Base-by-base conservation (phyloP, 2,329 filamentous ascomycete genomes). In the Aspergillus melleus region DNA sequence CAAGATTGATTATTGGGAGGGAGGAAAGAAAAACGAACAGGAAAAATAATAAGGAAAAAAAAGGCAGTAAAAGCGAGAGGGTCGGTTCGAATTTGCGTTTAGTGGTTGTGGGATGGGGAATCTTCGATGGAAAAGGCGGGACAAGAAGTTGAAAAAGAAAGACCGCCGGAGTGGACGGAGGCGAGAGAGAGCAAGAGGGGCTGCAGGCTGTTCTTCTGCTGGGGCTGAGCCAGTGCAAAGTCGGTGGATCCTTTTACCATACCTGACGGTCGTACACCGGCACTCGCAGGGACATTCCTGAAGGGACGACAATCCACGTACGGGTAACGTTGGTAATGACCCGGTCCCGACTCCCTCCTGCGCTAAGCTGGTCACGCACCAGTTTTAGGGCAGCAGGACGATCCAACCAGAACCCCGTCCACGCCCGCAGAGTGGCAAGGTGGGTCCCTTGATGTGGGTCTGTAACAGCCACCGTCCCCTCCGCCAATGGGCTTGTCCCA, bases 181-280 rank as follows among this genome's bases (percentile, higher is more conserved):
- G 63, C 62, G 61, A 64, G 61, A 64, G 61, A 64, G 58, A 63
- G 63, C 60, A 61, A 65, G 65, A 68, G 65, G 71, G 72, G 71
- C 70, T 66, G 58, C 61, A 46, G 42, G 63, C 65, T 44, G 52
- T 19, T 54, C 50, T 59, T 60, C 55, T 58, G 61, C 61, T 73
- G 68, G 67, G 71, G 68, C 69, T 68, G 68, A 69, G 67, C 63
- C 58, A 55, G 52, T 55, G 58, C 60, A 59, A 59, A 55, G 61
- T 51, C 42, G 57, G 65, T 68, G 65, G 65, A 61, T 52, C 62
- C 47, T 50, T 52, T 52, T 52, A 47, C 54, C 52, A 24, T 51
- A 55, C 42, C 14, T 55, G 62, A 58, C 50, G 44, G 29, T 49
- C n/a, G 32, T 49, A 44, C 58, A 8, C 36, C 42, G 42, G 24